Base-by-base conservation (phyloP, 2,329 filamentous ascomycete species). In the Trichoderma gracile region DNA sequence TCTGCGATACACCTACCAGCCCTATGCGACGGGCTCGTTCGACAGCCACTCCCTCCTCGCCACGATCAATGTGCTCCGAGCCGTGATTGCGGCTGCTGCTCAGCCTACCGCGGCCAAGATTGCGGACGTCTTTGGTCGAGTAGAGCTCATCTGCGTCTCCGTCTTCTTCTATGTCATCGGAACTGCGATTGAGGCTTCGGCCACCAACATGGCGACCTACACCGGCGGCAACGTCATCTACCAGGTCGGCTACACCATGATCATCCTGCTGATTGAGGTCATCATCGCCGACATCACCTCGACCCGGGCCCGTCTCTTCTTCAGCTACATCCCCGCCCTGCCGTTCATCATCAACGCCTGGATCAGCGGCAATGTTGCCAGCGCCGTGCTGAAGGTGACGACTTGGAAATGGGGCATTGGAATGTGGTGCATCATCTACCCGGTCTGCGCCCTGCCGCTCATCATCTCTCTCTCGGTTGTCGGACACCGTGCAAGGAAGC, bases 311-410 rank as follows among this genome's bases (percentile, higher is more conserved):
- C 85, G 87, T 70, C 77, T 89, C 9, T 78, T 89, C 68, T 89
- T 88, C 77, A 87, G 84, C 54, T 89, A 87, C 70, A 79, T 89
- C 66, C 85, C 86, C 1, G 82, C 83, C 1, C 70, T 80, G 6
- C 85, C 86, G 1, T 88, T 86, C 74, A 77, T 88, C 69, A 83
- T 86, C 74, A 88, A 88, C 74, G 86, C 86, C 1, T 89, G 87
- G 86, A 80, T 88, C 4, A 84, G 82, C 67, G 86, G 86, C 27
- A 78, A 88, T 68, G 75, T 89, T 49, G 78, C 83, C 3, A 65
- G 70, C 3, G 76, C 81, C 0, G 83, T 87, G 1, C 73, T 87
- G 1, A 69, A 64, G 0, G 60, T 14, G 17, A 84, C 82, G 0
- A 79, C 75, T 8, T 89, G 87, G 86, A 75, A 80, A 65, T 88